These are phyloP conservation scores for Botrytis fragariae DNA, from an alignment of 2,329 filamentous ascomycete species.

Conservation along the genomic window DNA sequence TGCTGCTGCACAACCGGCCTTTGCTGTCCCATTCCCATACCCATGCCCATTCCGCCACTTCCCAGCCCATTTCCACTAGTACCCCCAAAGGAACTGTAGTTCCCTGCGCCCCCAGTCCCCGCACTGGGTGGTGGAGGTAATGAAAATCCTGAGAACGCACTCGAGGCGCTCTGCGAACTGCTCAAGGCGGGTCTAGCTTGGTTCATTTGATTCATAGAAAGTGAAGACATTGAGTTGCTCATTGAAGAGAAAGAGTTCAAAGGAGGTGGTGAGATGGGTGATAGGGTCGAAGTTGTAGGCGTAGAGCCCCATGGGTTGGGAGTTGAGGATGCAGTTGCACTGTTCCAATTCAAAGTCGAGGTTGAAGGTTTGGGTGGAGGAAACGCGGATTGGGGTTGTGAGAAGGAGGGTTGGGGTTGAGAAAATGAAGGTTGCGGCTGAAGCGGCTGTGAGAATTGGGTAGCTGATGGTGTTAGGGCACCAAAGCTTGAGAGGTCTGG, in stretches of 20 bases:
- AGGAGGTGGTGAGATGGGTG: slow-evolving; percentile 3
- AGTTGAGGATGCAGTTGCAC: slow-evolving; percentile 40
- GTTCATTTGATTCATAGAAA: slow-evolving; percentile 46
- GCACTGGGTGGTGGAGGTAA: slow-evolving; percentile 34
- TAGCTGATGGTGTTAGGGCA: slow-evolving; percentile 55
- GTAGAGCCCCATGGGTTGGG: slow-evolving; percentile 49
- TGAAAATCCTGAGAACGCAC: slow-evolving; percentile 35
- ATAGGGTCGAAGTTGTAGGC: slow-evolving; percentile 34
- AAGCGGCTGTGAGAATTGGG: slow-evolving; percentile 60
- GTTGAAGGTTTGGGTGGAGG: slow-evolving; percentile 27
- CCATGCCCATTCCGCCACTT: slow-evolving; percentile 19
- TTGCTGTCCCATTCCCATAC: slow-evolving; percentile 25
- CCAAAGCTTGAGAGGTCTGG: slow-evolving; percentile 57
- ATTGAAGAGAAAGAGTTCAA: slow-evolving; percentile 37
- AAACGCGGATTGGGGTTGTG: slow-evolving; percentile 18
- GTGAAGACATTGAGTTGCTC: slow-evolving; percentile 46
- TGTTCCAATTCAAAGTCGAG: slow-evolving; percentile 50
- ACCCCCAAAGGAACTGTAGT: slow-evolving; percentile 31
- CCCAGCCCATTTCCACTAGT: slow-evolving; percentile 26
- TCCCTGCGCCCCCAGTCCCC: slow-evolving; percentile 10
- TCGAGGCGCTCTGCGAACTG: slow-evolving; percentile 47
- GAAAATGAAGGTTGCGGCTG: slow-evolving; percentile 31
- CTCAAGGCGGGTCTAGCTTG: slow-evolving; percentile 41
- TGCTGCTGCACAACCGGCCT: slow-evolving; percentile 22
- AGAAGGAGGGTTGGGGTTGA: slow-evolving; percentile 39